Conservation (phyloP, 805 yeast species). For the Candida awuae region DNA sequence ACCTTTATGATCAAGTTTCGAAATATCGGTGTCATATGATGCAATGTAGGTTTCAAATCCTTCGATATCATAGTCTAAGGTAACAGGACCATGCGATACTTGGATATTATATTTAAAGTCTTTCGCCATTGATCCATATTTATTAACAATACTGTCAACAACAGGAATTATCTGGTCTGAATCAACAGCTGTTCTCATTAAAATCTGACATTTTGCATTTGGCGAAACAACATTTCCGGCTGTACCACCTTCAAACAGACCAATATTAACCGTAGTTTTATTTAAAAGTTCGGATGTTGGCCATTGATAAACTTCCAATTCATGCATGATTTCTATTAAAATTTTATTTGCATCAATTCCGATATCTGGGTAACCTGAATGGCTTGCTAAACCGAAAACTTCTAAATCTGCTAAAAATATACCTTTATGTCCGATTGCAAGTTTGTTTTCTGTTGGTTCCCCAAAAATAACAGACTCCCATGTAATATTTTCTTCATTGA, state of each 20-base stretch:
- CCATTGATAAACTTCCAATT: slow-evolving; percentile 35
- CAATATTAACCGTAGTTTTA: slow-evolving; percentile 54
- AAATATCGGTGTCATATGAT: slow-evolving; percentile 37
- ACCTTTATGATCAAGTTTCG: slow-evolving; percentile 30
- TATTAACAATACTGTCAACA: slow-evolving; percentile 29
- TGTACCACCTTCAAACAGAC: slow-evolving; percentile 49
- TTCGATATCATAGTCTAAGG: slow-evolving; percentile 51
- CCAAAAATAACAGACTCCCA: slow-evolving; percentile 66
- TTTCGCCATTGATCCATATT: slow-evolving; percentile 16
- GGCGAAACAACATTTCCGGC: slow-evolving; percentile 65
- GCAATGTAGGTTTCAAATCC: slow-evolving; percentile 46
- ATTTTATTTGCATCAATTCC: slow-evolving; percentile 58
- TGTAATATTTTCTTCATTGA: slow-evolving; percentile 27
- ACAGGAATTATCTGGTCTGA: slow-evolving; percentile 30
- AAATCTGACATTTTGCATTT: slow-evolving; percentile 38
- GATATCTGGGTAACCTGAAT: slow-evolving; percentile 63
- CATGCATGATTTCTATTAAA: slow-evolving; percentile 42
- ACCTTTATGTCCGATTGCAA: slow-evolving; percentile 69
- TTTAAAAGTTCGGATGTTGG: slow-evolving; percentile 52
- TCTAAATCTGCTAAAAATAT: slow-evolving; percentile 33
- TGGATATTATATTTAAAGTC: slow-evolving; percentile 11
- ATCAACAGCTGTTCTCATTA: slow-evolving; percentile 49
- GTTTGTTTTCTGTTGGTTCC: slow-evolving; percentile 64
- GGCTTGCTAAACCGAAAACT: slow-evolving; percentile 52
- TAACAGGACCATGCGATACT: slow-evolving; percentile 32